phyloP scores from a whole-genome alignment of 1,284 basidiomycete species.

The Phylloboletellus chloephorus region DNA sequence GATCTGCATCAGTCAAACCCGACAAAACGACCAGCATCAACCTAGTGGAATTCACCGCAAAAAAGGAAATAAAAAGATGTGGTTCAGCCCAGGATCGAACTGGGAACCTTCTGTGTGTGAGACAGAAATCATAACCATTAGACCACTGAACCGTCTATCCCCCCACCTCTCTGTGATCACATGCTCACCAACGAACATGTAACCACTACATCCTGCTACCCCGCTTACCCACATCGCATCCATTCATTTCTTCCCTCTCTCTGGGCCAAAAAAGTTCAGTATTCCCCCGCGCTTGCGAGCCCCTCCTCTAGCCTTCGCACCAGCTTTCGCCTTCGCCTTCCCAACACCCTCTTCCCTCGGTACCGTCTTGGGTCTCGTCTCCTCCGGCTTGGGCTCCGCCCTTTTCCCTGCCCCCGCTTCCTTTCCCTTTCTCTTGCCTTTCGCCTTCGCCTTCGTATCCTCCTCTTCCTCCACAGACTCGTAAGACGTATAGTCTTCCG shows the following conservation, averaged over 20 bases:
- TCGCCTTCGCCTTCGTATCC: slow-evolving; percentile 30
- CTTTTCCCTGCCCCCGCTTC: slow-evolving; percentile 32
- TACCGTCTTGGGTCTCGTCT: slow-evolving; percentile 9
- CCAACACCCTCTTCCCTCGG: slow-evolving; percentile 11
- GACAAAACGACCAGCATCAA: neutral
- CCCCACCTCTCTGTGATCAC: too few relatives aligned
- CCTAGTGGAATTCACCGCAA: neutral
- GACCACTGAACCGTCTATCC: slow-evolving; percentile 37
- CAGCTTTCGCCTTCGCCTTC: slow-evolving; percentile 18
- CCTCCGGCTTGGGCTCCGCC: slow-evolving; percentile 30
- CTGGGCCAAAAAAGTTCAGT: slow-evolving; percentile 32
- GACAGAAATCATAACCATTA: slow-evolving; percentile 46
- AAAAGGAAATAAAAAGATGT: slow-evolving; percentile 30
- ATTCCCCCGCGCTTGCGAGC: slow-evolving; percentile 26
- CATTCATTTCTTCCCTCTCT: slow-evolving; percentile 30
- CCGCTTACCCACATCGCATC: too few relatives aligned
- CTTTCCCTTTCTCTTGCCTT: slow-evolving; percentile 17
- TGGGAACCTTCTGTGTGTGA: slow-evolving; percentile 45
- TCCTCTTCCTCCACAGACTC: slow-evolving; percentile 68
- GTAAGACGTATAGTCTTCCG: slow-evolving; percentile 73
- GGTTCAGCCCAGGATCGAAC: slow-evolving; percentile 45
- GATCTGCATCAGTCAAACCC: too few relatives aligned
- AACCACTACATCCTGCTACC: neutral
- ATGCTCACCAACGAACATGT: neutral
- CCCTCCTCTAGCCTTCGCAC: slow-evolving; percentile 19